These are phyloP conservation scores for Daldinia concentrica DNA, from an alignment of 495 filamentous ascomycete genomes.

Conservation along the genomic window DNA sequence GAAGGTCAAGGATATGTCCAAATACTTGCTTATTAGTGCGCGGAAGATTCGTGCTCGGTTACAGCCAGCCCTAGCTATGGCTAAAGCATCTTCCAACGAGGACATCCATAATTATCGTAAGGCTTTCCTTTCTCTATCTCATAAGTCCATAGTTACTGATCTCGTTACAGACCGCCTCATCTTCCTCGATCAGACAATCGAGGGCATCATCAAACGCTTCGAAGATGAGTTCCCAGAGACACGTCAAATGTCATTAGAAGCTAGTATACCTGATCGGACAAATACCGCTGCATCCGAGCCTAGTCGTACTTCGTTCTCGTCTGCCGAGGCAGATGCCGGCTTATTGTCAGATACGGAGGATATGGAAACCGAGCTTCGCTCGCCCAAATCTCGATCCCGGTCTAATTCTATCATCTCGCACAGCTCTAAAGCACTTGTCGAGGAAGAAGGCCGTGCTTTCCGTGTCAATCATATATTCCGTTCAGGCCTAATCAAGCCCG, in stretches of 20 bases:
- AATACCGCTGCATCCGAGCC: constrained; percentile 53
- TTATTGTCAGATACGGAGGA: constrained; percentile 53
- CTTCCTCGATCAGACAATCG: constrained; percentile 89
- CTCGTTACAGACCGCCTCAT: constrained; percentile 72
- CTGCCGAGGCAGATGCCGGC: constrained; percentile 42
- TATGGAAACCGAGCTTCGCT: constrained; percentile 48
- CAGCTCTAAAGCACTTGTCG: constrained; percentile 77
- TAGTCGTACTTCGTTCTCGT: constrained; percentile 32
- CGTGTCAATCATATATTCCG: constrained; percentile 84
- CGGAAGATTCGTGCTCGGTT: constrained; percentile 85
- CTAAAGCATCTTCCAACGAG: constrained; percentile 61
- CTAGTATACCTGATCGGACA: constrained; percentile 41
- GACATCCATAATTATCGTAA: constrained; percentile 78
- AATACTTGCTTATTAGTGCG: constrained; percentile 83
- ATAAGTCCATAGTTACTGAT: constrained; percentile 39
- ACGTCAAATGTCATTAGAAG: constrained; percentile 63
- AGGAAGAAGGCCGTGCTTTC: constrained; percentile 90
- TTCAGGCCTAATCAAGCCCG: constrained; percentile 61
- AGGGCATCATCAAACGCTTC: constrained; percentile 91
- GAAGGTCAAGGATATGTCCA: constrained; percentile 92
- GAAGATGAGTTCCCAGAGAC: constrained; percentile 96
- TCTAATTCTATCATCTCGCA: constrained; percentile 82
- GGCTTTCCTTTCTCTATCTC: constrained; percentile 49
- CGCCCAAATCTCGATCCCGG: constrained; percentile 64
- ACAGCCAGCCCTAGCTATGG: constrained; percentile 83